A percentile compares a stretch with the other conserved stretches of the same genome.
phyloP scores from a whole-genome alignment of 306 rosid species.

The Sicyos edulis region DNA sequence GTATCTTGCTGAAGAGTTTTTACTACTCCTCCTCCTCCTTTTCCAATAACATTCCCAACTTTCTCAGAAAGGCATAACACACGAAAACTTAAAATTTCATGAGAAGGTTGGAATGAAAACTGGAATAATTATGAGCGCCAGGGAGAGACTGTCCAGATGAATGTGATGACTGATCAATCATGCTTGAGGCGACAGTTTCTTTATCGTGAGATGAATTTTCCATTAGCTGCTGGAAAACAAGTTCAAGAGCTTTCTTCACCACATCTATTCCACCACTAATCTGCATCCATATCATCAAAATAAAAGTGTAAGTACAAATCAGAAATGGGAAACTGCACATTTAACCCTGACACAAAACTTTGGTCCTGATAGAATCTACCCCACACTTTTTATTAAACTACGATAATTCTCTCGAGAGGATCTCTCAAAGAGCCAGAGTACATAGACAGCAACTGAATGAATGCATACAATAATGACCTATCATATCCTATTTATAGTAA shows the following conservation, averaged over 20 bases:
- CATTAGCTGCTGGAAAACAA: slow-evolving; percentile 63
- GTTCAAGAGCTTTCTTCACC: slow-evolving; percentile 74
- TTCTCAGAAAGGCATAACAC: slow-evolving; percentile 71
- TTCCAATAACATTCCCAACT: slow-evolving; percentile 81
- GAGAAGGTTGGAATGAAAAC: slow-evolving; percentile 45
- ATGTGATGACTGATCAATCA: slow-evolving; percentile 47
- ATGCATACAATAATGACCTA: too few relatives aligned
- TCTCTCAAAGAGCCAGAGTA: too few relatives aligned
- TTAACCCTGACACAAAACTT: not conserved
- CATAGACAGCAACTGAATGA: too few relatives aligned
- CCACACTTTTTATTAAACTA: too few relatives aligned
- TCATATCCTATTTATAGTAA: too few relatives aligned
- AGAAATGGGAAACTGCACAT: not conserved
- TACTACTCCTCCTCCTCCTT: slow-evolving; percentile 76
- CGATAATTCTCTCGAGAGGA: too few relatives aligned
- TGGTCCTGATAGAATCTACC: not conserved
- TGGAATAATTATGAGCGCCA: slow-evolving; percentile 30
- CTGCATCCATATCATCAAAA: slow-evolving; percentile 40
- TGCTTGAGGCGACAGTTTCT: slow-evolving; percentile 36
- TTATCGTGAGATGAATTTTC: slow-evolving; percentile 55
- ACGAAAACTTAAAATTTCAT: slow-evolving; percentile 63
- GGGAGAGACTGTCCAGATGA: slow-evolving; percentile 38
- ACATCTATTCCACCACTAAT: slow-evolving; percentile 66
- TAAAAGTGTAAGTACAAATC: not conserved
- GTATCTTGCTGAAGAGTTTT: slow-evolving; percentile 70